Percentiles rank a stretch among this genome's conserved stretches.
Evolutionary conservation across 495 filamentous ascomycete genomes (phyloP).

Genomic region (Neurospora sp.): DNA sequence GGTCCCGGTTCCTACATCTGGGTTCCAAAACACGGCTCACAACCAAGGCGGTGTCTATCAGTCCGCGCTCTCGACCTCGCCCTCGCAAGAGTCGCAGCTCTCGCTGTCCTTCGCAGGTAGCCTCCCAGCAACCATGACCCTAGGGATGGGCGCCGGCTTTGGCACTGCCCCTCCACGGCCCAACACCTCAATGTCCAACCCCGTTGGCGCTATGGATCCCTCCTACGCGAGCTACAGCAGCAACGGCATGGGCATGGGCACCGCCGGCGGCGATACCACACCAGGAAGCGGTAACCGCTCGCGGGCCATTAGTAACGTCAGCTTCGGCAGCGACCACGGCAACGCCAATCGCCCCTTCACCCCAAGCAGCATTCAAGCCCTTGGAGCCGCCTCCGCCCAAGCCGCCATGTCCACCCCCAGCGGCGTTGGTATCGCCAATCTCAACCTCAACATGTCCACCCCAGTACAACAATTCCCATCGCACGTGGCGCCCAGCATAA

Average conservation of each 20-base stretch:
- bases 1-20: slow-evolving; percentile 29
- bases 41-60: slow-evolving; percentile 7
- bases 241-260: slow-evolving; percentile 65
- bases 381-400: slow-evolving; percentile 18
- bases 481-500: neutral
- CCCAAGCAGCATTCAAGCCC: slow-evolving; percentile 33
- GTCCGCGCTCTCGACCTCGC: slow-evolving; percentile 19
- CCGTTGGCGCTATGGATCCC: slow-evolving; percentile 43
- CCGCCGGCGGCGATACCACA: slow-evolving; percentile 51
- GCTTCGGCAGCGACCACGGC: slow-evolving; percentile 43
- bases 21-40: slow-evolving; percentile 8
- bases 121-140: neutral
- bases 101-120: slow-evolving; percentile 34
- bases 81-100: slow-evolving; percentile 22
- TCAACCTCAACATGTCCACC: slow-evolving; percentile 9
- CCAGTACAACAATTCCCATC: neutral
- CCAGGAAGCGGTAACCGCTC: slow-evolving; percentile 44
- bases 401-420: slow-evolving; percentile 12
- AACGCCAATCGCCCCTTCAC: slow-evolving; percentile 44
- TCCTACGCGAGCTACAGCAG: slow-evolving; percentile 63
- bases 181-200: slow-evolving; percentile 51
- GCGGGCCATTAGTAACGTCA: slow-evolving; percentile 82
- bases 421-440: slow-evolving; percentile 15
- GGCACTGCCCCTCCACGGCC: slow-evolving; percentile 41
- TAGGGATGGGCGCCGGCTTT: neutral